These are phyloP conservation scores for Vicia sativa DNA, from an alignment of 306 rosid species.

Conservation along the genomic window DNA sequence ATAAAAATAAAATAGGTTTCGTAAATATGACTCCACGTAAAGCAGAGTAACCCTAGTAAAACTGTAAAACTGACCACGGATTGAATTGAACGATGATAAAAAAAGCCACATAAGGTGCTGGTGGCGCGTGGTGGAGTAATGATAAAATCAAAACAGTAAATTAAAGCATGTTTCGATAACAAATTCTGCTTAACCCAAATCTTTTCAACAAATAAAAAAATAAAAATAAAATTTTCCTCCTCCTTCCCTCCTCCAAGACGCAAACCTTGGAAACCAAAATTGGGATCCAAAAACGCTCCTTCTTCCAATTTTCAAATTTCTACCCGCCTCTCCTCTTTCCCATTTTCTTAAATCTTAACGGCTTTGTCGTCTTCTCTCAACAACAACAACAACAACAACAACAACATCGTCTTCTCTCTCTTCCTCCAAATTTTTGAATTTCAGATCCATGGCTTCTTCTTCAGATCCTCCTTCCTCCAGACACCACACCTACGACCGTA, in stretches of 20 bases:
- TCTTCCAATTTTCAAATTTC: conserved; percentile 44
- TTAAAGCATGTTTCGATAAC: not conserved
- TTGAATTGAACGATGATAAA: too few relatives aligned
- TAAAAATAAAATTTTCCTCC: not conserved
- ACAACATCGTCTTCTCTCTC: not conserved
- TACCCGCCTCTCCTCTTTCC: conserved; percentile 40
- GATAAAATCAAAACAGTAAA: not conserved
- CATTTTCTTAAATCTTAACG: conserved; percentile 15
- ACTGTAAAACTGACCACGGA: not conserved
- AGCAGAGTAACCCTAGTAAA: not conserved
- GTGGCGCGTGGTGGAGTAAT: not conserved
- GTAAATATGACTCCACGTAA: not conserved
- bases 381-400: not conserved
- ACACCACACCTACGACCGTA: conserved; percentile 55
- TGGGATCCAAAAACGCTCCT: conserved; percentile 23
- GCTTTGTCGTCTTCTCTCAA: conserved; percentile 11
- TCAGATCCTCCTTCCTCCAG: conserved; percentile 48
- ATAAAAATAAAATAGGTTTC: too few relatives aligned
- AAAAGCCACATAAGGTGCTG: not conserved
- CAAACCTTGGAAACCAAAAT: not conserved
- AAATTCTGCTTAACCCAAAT: conserved; percentile 1
- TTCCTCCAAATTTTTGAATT: conserved; percentile 29
- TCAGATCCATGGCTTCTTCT: conserved; percentile 44
- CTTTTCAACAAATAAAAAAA: not conserved
- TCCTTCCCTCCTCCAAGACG: conserved; percentile 15